Conservation (phyloP, 1,284 basidiomycete genomes). For the Stygiomarasmius scandens region DNA sequence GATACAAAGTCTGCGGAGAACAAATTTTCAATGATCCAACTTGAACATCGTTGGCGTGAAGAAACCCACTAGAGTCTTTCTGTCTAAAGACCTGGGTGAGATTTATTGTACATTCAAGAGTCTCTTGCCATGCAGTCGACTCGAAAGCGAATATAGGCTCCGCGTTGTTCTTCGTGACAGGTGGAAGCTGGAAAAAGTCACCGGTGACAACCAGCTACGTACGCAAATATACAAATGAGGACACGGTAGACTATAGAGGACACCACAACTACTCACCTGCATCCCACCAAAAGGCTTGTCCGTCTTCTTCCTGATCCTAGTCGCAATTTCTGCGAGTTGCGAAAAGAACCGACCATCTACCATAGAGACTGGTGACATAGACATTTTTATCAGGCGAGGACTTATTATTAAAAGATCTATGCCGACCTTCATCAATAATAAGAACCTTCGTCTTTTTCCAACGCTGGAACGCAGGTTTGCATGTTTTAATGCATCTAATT, state of each 20-base stretch:
- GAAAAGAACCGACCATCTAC: slow-evolving; percentile 29
- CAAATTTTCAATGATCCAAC: neutral
- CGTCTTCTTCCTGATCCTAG: slow-evolving; percentile 15
- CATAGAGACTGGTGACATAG: slow-evolving; percentile 12
- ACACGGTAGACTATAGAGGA: neutral
- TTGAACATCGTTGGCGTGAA: neutral
- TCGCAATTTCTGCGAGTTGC: slow-evolving; percentile 15
- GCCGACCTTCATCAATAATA: slow-evolving; percentile 84
- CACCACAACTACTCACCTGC: slow-evolving; percentile 26
- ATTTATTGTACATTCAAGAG: slow-evolving; percentile 70
- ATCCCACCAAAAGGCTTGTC: slow-evolving; percentile 19
- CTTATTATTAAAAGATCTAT: neutral
- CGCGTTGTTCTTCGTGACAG: slow-evolving; percentile 46
- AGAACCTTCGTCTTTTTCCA: slow-evolving; percentile 74
- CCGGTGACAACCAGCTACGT: slow-evolving; percentile 81
- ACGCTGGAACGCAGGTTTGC: slow-evolving; percentile 57
- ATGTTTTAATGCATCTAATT: slow-evolving; percentile 53
- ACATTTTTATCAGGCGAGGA: neutral
- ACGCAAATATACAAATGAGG: slow-evolving; percentile 24
- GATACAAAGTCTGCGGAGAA: slow-evolving; percentile 60
- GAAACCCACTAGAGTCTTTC: slow-evolving; percentile 46
- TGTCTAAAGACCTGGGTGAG: slow-evolving; percentile 77
- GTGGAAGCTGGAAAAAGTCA: slow-evolving; percentile 89
- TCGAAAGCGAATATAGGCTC: slow-evolving; percentile 73
- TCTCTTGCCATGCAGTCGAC: slow-evolving; percentile 70